Evolutionary conservation across 1,284 basidiomycete species (phyloP).

Genomic region (Cystobasidiaceae sp.): DNA sequence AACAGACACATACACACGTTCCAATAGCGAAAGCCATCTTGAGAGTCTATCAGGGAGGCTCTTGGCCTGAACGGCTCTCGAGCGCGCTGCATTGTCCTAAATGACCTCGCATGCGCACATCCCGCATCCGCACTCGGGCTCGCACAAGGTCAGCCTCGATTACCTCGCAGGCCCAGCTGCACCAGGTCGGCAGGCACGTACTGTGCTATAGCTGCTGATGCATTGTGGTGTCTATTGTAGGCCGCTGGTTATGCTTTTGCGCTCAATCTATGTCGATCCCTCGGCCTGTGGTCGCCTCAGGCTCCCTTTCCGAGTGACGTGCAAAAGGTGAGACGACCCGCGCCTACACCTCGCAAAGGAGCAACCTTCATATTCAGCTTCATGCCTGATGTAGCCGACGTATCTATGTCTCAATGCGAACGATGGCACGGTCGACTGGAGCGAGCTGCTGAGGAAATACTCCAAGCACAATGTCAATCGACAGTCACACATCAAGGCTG

Average conservation of each 20-base stretch:
- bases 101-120: background rate
- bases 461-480: constrained; percentile 45
- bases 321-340: constrained; percentile 21
- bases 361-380: background rate
- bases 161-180: background rate
- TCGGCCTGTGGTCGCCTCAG: constrained; percentile 20
- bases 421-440: constrained; percentile 34
- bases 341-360: background rate
- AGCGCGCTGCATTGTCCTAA: too few species aligned
- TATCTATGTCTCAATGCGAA: constrained; percentile 12
- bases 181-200: background rate
- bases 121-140: constrained; percentile 14
- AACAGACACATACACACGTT: too few species aligned
- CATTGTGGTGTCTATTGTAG: background rate
- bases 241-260: constrained; percentile 23
- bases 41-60: too few species aligned
- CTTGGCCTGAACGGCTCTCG: too few species aligned
- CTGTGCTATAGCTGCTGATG: background rate
- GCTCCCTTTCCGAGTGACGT: constrained; percentile 21
- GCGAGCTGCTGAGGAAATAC: constrained; percentile 46
- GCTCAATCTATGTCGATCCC: constrained; percentile 26
- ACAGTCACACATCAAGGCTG: constrained; percentile 3
- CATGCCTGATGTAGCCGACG: constrained; percentile 6
- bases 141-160: constrained; percentile 18
- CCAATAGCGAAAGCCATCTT: too few species aligned